These are phyloP conservation scores for Lagenidium sp. DNA, from an alignment of 352 stramenopile genomes.

Conservation along the genomic window DNA sequence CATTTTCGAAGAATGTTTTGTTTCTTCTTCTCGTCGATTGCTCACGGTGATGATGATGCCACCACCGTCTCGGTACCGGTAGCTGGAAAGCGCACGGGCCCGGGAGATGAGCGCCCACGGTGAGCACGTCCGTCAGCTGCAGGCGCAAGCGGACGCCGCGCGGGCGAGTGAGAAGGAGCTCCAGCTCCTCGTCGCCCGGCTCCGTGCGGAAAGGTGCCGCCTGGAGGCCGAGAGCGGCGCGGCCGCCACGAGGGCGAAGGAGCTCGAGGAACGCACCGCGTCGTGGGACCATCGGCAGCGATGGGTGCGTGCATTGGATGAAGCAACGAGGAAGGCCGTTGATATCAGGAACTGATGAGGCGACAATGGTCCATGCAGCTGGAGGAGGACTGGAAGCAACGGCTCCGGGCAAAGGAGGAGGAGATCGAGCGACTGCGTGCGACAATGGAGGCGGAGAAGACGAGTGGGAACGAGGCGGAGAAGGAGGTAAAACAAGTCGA, in stretches of 20 bases:
- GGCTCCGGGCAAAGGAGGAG: constrained; percentile 7
- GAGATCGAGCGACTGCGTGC: constrained; percentile 2
- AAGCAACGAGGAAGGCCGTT: too few relatives aligned
- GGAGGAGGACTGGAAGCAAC: constrained; percentile 6
- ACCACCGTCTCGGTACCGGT: too few relatives aligned
- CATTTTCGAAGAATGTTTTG: too few relatives aligned
- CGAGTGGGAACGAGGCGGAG: not conserved
- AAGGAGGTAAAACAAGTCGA: not conserved
- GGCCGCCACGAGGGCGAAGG: constrained; percentile 6
- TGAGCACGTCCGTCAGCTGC: constrained; percentile 19
- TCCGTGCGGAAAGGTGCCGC: constrained; percentile 30
- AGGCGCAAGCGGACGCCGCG: constrained; percentile 18
- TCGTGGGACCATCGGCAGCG: constrained; percentile 2
- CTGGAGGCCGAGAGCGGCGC: constrained; percentile 25
- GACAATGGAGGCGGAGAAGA: constrained; percentile 2
- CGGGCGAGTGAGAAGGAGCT: constrained; percentile 21
- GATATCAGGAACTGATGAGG: not conserved
- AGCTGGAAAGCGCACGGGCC: constrained; percentile 34
- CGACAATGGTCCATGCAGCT: not conserved
- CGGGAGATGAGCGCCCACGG: constrained; percentile 44
- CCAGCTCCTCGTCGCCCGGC: constrained; percentile 26
- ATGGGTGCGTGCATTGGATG: not conserved
- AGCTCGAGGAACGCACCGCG: not conserved
- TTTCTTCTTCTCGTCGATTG: too few relatives aligned
- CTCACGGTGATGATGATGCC: too few relatives aligned